Conservation (phyloP, 176 grass and related monocot species). For the Chrysopogon serrulatus region DNA sequence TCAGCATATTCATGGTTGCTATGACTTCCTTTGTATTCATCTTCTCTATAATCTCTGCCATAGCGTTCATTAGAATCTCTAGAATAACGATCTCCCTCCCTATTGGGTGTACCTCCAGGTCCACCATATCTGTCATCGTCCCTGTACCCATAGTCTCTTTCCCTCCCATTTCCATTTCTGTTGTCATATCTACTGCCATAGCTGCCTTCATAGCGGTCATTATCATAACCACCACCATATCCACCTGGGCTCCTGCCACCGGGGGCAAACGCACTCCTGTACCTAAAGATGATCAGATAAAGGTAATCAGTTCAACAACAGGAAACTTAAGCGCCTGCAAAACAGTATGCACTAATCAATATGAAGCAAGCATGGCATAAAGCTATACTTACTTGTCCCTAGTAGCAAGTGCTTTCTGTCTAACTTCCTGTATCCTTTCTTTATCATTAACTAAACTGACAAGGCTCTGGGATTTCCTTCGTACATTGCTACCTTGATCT, state of each 20-base stretch:
- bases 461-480: slow-evolving; percentile 88
- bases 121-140: slow-evolving; percentile 76
- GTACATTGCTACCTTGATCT: slow-evolving; percentile 95
- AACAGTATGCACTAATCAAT: not conserved
- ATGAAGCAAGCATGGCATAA: not conserved
- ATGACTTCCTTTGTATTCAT: slow-evolving; percentile 63
- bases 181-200: slow-evolving; percentile 66
- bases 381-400: slow-evolving; percentile 72
- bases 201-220: slow-evolving; percentile 60
- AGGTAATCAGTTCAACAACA: not conserved
- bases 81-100: slow-evolving; percentile 78
- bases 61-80: slow-evolving; percentile 76
- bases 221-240: slow-evolving; percentile 66
- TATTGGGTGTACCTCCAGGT: slow-evolving; percentile 58
- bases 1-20: slow-evolving; percentile 73
- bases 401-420: slow-evolving; percentile 86
- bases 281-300: slow-evolving; percentile 44
- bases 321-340: not conserved
- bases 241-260: slow-evolving; percentile 63
- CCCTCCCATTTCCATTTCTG: slow-evolving; percentile 72
- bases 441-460: slow-evolving; percentile 97
- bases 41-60: slow-evolving; percentile 64
- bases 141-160: slow-evolving; percentile 79
- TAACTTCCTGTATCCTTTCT: slow-evolving; percentile 94
- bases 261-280: slow-evolving; percentile 56